Evolutionary conservation across 202 grass and related monocot species (phyloP).

Genomic region (Miscanthus sacchariflorus): DNA sequence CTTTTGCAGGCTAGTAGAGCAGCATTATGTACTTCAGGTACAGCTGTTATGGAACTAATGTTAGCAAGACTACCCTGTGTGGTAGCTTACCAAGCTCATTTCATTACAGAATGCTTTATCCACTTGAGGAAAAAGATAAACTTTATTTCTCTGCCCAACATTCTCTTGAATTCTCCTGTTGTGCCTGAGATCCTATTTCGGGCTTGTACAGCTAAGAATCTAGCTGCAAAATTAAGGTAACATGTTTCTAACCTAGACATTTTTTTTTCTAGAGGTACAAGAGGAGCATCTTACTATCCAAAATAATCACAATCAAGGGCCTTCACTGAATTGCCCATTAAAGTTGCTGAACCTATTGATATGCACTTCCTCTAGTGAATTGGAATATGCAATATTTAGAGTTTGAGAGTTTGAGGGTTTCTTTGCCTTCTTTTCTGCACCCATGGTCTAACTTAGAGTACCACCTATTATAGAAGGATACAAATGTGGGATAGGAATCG

Average conservation of each 20-base stretch:
- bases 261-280: conserved; percentile 26
- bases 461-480: not conserved
- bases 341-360: conserved; percentile 5
- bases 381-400: not conserved
- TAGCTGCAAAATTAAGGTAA: conserved; percentile 72
- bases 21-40: conserved; percentile 92
- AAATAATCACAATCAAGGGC: conserved; percentile 9
- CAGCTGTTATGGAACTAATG: conserved; percentile 92
- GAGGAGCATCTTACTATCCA: not conserved
- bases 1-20: conserved; percentile 85
- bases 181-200: conserved; percentile 92
- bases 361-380: not conserved
- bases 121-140: conserved; percentile 77
- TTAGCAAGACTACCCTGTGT: conserved; percentile 80
- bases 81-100: conserved; percentile 91
- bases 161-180: conserved; percentile 77
- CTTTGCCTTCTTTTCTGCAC: not conserved
- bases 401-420: not conserved
- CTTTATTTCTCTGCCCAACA: conserved; percentile 92
- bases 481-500: not conserved
- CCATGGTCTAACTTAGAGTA: not conserved
- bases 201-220: conserved; percentile 66
- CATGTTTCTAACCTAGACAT: conserved; percentile 33
- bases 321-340: not conserved
- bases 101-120: conserved; percentile 91